Evolutionary conservation across 768 basidiomycete genomes (phyloP), one percentile per base, ranked within the genome.

Genomic region (Rhizopogon sp.): DNA sequence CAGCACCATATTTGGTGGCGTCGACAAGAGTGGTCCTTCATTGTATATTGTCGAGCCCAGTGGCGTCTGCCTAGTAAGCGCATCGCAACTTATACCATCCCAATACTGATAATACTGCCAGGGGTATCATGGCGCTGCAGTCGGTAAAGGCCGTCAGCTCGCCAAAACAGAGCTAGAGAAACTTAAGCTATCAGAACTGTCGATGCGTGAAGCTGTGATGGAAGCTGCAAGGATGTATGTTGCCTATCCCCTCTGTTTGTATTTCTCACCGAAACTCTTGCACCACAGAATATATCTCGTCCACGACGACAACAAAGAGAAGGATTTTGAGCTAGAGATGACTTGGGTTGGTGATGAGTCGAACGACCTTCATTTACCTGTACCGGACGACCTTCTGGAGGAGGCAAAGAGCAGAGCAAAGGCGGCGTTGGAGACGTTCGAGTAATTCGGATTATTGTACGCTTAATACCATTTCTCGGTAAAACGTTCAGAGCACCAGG

Each of bases 161-260:
- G 97, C 97, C 17, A 98, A 98, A 80, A 98, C 96, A 7, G 97
- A 98, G 70, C 73, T 99, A 47, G 97, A 99, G 74, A 99, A 99
- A 72, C 84, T 98, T 58, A 88, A 94, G 60, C 76, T 96, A 37
- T 74, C 86, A 6, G 89, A 90, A 60, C 71, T 98, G 50, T 82
- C 90, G 2, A 81, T 80, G 53, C 80, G 86, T 57, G 86, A 99
- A 67, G 97, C 95, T 17, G 91, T 96, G 22, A 76, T 84, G 60
- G 94, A 98, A 66, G 93, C 94, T 13, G 96, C 97, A 5, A 80
- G 95, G 72, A 98, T 99, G 96, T 98, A 67, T 60, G 90, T 76
- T 20, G 14, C 44, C 25, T 25, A 5, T 16, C 14, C 35, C 14
- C 22, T 29, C 39, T 53, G 37, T 6, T 54, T 39, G 14, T 20